A percentile compares a stretch with the other conserved stretches of the same genome.
Conservation (phyloP, 2,329 filamentous ascomycete species). For the Cryoendolithus antarcticus region DNA sequence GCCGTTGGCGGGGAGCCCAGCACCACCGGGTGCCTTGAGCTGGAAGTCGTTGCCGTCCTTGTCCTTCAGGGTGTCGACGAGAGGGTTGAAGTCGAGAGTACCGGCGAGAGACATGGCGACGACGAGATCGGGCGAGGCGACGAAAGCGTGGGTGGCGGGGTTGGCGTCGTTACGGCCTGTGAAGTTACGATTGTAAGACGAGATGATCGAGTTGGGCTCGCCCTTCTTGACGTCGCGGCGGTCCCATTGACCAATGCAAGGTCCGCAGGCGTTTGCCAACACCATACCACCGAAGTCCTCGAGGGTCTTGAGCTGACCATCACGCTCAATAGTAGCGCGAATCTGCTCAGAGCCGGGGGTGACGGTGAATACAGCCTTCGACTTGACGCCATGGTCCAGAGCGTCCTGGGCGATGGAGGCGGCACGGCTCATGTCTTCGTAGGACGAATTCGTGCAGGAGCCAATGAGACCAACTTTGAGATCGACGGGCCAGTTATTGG, state of each 20-base stretch:
- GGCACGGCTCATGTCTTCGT: constrained; percentile 85
- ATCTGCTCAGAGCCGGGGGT: constrained; percentile 97
- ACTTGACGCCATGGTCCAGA: constrained; percentile 81
- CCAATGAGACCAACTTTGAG: constrained; percentile 95
- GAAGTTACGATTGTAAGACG: constrained; percentile 99
- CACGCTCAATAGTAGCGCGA: constrained; percentile 69
- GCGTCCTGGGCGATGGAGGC: constrained; percentile 87
- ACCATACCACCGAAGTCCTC: constrained; percentile 94
- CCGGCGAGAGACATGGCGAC: constrained; percentile 78
- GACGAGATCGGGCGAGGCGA: constrained; percentile 80
- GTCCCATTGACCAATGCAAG: constrained; percentile 81
- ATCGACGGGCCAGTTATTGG: constrained; percentile 91
- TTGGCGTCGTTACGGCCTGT: constrained; percentile 95
- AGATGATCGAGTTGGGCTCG: constrained; percentile 89
- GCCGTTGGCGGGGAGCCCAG: constrained; percentile 65
- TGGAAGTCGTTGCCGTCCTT: constrained; percentile 95
- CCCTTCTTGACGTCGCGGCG: constrained; percentile 90
- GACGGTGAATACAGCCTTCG: constrained; percentile 86
- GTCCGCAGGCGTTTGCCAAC: constrained; percentile 84
- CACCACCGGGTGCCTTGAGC: constrained; percentile 66
- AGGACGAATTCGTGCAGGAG: constrained; percentile 90
- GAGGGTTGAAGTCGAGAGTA: constrained; percentile 82
- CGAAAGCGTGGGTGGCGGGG: constrained; percentile 87
- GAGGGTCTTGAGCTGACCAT: constrained; percentile 60
- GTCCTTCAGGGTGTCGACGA: constrained; percentile 83